Base-by-base conservation (phyloP, 2,329 filamentous ascomycete species). In the Nemania sp. region DNA sequence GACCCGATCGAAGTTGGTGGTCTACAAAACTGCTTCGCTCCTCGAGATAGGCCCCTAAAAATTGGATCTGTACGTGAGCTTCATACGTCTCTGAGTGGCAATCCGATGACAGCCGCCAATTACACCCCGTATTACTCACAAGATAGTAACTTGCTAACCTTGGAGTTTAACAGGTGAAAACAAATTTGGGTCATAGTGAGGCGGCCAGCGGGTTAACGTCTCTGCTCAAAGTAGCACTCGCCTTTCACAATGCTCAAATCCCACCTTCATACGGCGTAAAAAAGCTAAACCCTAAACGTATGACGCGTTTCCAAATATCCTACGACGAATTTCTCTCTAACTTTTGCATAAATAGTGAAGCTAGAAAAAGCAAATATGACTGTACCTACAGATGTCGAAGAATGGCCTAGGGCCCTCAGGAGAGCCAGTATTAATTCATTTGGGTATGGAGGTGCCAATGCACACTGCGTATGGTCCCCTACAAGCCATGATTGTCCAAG, bases 1-100 rank as follows among this genome's bases (percentile, higher is more conserved):
- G 56, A 61, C 11, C 63, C 43, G 1, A 55, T 52, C 2, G 49
- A 61, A 13, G 22, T 61, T n/a, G 29, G 72, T 64, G 76, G 73
- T 2, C 66, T 77, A 1, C 60, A 20, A 1, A 5, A 4, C 18
- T 41, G 38, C 15, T 18, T 41, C 11, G 15, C 38, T 7, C 32
- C 32, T 7, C 7, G 32, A 35, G 11, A 35, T 35, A 35, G 32
- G 7, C 32, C 32, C 7, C 32, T 35, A 7, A 35, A 8, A 35
- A 35, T 35, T 35, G 32, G 32, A 11, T 35, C 32, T 35, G 32
- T n/a, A n/a, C n/a, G n/a, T n/a, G n/a, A n/a, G n/a, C n/a, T n/a
- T n/a, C n/a, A n/a, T n/a, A n/a, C n/a, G n/a, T n/a, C n/a, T n/a
- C n/a, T n/a, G n/a, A n/a, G n/a, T n/a, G n/a, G 11, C 11, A 35